Percentiles rank a stretch among this genome's conserved stretches.
Conservation (phyloP, 1,284 basidiomycete genomes). For the Rhodotorula sp. region DNA sequence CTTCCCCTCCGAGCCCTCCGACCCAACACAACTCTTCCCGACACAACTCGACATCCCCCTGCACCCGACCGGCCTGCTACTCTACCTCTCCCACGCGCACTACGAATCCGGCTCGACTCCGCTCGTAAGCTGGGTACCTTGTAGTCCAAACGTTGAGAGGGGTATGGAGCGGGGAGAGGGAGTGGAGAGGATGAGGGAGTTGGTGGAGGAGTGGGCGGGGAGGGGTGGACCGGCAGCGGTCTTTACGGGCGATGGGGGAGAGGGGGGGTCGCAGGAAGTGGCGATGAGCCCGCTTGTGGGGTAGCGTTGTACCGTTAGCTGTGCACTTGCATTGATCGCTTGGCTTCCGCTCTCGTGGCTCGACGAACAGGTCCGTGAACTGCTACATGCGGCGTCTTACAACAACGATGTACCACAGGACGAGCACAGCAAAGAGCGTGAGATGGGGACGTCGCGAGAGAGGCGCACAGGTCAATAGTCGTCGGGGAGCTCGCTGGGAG, state of each 20-base stretch:
- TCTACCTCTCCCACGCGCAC: constrained; percentile 24
- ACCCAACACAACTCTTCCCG: background rate
- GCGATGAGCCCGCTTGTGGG: background rate
- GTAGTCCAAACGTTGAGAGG: background rate
- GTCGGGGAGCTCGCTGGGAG: constrained; percentile 8
- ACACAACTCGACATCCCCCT: background rate
- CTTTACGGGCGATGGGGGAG: background rate
- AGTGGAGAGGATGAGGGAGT: constrained; percentile 11
- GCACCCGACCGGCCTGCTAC: constrained; percentile 12
- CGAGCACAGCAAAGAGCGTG: background rate
- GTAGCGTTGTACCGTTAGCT: too few relatives aligned
- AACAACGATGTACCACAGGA: background rate
- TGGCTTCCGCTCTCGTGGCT: too few relatives aligned
- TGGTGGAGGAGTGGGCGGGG: constrained; percentile 11
- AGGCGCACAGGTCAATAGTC: background rate
- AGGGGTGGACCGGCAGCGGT: background rate
- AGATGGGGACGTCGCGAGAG: background rate
- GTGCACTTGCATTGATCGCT: too few relatives aligned
- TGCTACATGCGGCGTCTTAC: too few relatives aligned
- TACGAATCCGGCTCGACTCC: constrained; percentile 33
- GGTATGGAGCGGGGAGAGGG: constrained; percentile 8
- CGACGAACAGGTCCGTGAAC: too few relatives aligned
- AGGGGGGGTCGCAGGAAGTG: background rate
- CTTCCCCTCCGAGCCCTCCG: background rate
- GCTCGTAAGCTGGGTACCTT: constrained; percentile 31